Base-by-base conservation (phyloP, 2,329 filamentous ascomycete genomes). In the Fusarium tricinctum region DNA sequence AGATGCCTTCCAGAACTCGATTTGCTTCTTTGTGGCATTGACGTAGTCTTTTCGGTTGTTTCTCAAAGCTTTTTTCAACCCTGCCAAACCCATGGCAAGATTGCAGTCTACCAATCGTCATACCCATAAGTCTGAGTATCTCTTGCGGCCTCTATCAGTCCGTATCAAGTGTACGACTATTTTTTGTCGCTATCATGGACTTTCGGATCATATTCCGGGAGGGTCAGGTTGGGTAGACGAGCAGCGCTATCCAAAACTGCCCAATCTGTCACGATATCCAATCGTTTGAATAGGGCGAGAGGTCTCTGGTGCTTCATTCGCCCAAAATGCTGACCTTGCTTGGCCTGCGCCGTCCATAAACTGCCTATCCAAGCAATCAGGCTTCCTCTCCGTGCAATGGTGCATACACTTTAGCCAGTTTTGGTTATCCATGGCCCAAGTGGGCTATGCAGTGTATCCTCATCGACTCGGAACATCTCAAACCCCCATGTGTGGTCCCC, bases 201-300 rank as follows among this genome's bases (percentile, higher is more conserved):
- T 66, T 70, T 73, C 70, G 66, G 72, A 62, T 69, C 60, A 55
- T 60, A 49, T 73, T 66, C 68, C 72, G 69, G 70, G 66, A 66
- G 60, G 53, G 60, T 58, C 72, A 63, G 48, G 63, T 73, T 73
- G 71, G 71, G 71, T 69, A 66, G 70, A 64, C 55, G 61, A 51
- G 49, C 64, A 48, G 70, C 72, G 66, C 72, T 63, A 69, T 74
- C 49, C 69, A 73, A 73, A 71, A 73, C 72, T 69, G 61, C 71
- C 63, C 63, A 68, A 68, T 50, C 62, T 63, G 30, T 68, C 51
- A 57, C 56, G 48, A 70, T 38, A 61, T 26, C 73, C 73, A 74
- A 74, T 74, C 73, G 64, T 60, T 74, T 58, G 44, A 45, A 57
- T 70, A 71, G 63, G 73, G 73, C 73, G 73, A 72, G 59, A 42